These are phyloP conservation scores for Saccharomycopsis fibuligera DNA, from an alignment of 805 yeast genomes.

Conservation along the genomic window DNA sequence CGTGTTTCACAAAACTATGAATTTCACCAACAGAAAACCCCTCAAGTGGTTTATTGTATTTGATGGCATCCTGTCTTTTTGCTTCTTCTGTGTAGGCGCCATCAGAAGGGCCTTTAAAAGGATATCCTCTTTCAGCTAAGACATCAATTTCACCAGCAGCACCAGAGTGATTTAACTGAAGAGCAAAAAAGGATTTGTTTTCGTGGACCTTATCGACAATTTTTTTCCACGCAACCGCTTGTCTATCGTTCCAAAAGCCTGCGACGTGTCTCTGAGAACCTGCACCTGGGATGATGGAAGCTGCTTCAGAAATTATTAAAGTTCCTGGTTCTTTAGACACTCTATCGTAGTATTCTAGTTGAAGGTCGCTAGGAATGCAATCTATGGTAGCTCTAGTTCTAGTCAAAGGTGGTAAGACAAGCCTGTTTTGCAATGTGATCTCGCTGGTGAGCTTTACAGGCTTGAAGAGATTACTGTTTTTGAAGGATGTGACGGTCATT, in stretches of 20 bases:
- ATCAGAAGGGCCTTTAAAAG: constrained; percentile 37
- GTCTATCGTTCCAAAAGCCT: constrained; percentile 29
- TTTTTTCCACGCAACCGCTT: constrained; percentile 32
- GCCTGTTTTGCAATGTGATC: constrained; percentile 31
- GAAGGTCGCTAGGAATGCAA: constrained; percentile 40
- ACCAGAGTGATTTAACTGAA: constrained; percentile 45
- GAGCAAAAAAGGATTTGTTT: constrained; percentile 31
- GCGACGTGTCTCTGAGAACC: constrained; percentile 26
- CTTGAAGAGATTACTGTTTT: constrained; percentile 24
- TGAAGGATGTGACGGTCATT: neutral
- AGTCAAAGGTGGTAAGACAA: constrained; percentile 47
- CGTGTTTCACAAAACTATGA: constrained; percentile 32
- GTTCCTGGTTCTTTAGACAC: constrained; percentile 53
- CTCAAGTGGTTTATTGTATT: constrained; percentile 29
- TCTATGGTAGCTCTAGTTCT: constrained; percentile 34
- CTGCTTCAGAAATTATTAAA: constrained; percentile 58
- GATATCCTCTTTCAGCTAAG: constrained; percentile 32
- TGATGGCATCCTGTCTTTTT: constrained; percentile 30
- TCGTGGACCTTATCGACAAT: constrained; percentile 41
- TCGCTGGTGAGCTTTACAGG: constrained; percentile 34
- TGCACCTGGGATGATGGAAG: constrained; percentile 34
- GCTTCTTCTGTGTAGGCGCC: constrained; percentile 31
- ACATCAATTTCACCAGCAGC: constrained; percentile 35
- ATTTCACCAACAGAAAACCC: constrained; percentile 29
- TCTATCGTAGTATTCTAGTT: constrained; percentile 47